Conservation (phyloP, 257 asterid genomes). For the Nyctanthes arbortristis region DNA sequence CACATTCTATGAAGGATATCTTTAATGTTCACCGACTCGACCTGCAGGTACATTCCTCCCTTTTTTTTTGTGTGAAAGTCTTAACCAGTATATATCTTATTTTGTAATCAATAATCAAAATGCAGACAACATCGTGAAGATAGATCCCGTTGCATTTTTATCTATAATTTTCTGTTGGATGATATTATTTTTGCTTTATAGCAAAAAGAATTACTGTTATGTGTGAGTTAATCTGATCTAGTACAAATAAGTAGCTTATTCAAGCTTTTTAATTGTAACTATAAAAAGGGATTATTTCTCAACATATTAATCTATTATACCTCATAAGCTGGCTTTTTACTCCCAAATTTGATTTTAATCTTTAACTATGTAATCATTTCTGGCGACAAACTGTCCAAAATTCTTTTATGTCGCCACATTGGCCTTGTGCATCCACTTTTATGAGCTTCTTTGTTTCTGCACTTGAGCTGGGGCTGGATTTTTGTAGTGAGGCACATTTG, state of each 20-base stretch:
- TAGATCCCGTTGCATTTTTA: not conserved
- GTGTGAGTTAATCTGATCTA: not conserved
- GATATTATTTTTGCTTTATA: not conserved
- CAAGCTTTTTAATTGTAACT: not conserved
- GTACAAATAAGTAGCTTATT: not conserved
- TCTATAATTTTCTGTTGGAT: not conserved
- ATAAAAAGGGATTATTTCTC: not conserved
- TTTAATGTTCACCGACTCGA: conserved; percentile 87
- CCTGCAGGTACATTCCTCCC: conserved; percentile 58
- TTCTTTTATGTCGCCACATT: not conserved
- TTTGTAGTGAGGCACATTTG: not conserved
- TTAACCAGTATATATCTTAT: not conserved
- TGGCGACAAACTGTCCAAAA: not conserved
- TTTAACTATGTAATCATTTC: not conserved
- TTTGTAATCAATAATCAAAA: not conserved
- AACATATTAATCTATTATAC: not conserved
- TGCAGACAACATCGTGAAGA: not conserved
- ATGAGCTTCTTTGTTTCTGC: not conserved
- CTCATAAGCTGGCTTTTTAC: not conserved
- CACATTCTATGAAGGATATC: conserved; percentile 93
- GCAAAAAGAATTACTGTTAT: not conserved
- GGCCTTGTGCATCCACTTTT: not conserved
- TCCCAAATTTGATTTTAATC: not conserved
- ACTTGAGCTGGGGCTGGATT: not conserved
- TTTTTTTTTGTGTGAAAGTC: too few species aligned